Evolutionary conservation across 2,329 filamentous ascomycete species (phyloP).

Genomic region (Hortaea sp.): DNA sequence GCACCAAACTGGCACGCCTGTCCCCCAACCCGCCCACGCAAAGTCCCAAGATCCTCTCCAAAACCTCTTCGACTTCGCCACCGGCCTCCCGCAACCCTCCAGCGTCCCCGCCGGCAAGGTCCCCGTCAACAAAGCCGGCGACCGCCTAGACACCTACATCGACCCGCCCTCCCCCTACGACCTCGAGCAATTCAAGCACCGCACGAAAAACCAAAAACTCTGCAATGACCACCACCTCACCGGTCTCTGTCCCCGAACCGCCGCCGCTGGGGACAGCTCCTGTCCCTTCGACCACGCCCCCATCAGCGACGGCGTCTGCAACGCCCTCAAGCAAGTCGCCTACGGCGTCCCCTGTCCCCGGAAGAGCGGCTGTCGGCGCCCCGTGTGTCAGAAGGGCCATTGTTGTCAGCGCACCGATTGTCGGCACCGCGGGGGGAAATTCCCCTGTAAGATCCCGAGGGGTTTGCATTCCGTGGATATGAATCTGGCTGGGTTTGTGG

Average conservation of each 20-base stretch:
- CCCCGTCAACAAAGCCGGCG: slow-evolving; percentile 36
- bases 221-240: slow-evolving; percentile 41
- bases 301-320: slow-evolving; percentile 29
- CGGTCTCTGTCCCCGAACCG: slow-evolving; percentile 17
- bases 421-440: slow-evolving; percentile 15
- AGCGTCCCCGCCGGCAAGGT: slow-evolving; percentile 24
- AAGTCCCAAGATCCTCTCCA: not conserved
- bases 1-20: no score
- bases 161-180: slow-evolving; percentile 28
- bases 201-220: slow-evolving; percentile 31
- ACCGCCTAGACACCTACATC: slow-evolving; percentile 39
- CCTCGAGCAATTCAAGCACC: slow-evolving; percentile 30
- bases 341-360: slow-evolving; percentile 33
- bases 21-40: no score
- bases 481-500: slow-evolving; percentile 7
- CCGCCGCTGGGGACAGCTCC: no score
- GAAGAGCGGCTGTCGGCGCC: slow-evolving; percentile 32
- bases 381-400: slow-evolving; percentile 39
- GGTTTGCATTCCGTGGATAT: slow-evolving; percentile 9
- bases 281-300: slow-evolving; percentile 40
- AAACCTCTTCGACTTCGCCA: slow-evolving; percentile 3
- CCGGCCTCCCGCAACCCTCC: slow-evolving; percentile 12
- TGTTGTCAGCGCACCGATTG: slow-evolving; percentile 30
- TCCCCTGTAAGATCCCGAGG: slow-evolving; percentile 14
- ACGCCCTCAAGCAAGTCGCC: slow-evolving; percentile 36